Conservation (phyloP, 805 yeast species). For the Cyberlindnera maritima region DNA sequence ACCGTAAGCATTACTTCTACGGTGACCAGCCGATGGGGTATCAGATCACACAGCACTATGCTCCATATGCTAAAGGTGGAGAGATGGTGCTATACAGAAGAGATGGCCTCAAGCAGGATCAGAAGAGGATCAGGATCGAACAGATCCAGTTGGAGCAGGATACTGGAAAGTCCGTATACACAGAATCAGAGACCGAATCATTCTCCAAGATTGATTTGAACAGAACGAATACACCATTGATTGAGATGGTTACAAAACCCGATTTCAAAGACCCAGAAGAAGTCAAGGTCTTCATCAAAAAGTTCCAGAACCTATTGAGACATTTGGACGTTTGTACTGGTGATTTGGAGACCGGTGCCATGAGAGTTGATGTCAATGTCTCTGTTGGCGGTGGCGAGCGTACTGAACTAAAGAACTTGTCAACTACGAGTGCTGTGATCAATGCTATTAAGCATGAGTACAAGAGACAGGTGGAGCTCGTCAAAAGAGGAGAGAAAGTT, state of each 20-base stretch:
- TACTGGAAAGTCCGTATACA: slow-evolving; percentile 77
- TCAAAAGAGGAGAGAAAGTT: slow-evolving; percentile 34
- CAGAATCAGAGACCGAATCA: slow-evolving; percentile 30
- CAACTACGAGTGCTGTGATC: slow-evolving; percentile 76
- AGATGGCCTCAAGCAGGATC: slow-evolving; percentile 50
- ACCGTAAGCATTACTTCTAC: slow-evolving; percentile 93
- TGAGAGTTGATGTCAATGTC: slow-evolving; percentile 93
- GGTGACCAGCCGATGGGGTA: slow-evolving; percentile 96
- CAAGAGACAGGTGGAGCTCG: slow-evolving; percentile 56
- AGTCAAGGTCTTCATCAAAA: slow-evolving; percentile 75
- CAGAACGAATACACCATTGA: slow-evolving; percentile 80
- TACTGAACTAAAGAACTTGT: slow-evolving; percentile 86
- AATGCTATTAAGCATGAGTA: slow-evolving; percentile 76
- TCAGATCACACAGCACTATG: slow-evolving; percentile 87
- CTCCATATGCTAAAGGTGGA: slow-evolving; percentile 77
- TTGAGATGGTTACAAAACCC: slow-evolving; percentile 90
- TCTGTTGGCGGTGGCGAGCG: slow-evolving; percentile 70
- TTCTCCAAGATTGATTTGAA: slow-evolving; percentile 67
- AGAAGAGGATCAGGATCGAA: slow-evolving; percentile 55
- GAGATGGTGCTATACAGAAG: slow-evolving; percentile 43
- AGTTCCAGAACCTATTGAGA: slow-evolving; percentile 69
- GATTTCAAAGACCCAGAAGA: slow-evolving; percentile 68
- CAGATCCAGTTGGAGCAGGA: slow-evolving; percentile 95
- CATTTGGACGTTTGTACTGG: slow-evolving; percentile 78
- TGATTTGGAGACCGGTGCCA: slow-evolving; percentile 90